Evolutionary conservation across 495 filamentous ascomycete species (phyloP).

Genomic region (Trichoderma gamsii): DNA sequence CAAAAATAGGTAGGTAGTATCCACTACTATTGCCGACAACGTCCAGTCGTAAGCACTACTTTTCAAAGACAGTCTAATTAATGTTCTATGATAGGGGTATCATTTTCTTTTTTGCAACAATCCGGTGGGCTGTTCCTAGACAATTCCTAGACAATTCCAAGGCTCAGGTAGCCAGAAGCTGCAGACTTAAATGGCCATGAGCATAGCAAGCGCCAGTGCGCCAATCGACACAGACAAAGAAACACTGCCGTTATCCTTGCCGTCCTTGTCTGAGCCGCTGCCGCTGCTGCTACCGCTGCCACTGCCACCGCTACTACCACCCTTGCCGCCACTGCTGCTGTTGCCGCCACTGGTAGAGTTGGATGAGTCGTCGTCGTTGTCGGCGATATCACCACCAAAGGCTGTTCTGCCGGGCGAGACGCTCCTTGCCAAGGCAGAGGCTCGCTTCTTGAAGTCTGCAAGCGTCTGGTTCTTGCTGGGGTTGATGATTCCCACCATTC

Average conservation of each 20-base stretch:
- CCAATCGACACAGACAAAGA: constrained; percentile 3
- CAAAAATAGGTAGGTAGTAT: background rate
- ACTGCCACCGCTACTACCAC: background rate
- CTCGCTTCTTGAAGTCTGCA: constrained; percentile 20
- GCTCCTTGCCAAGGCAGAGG: background rate
- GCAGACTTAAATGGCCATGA: constrained; percentile 9
- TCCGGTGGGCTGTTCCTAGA: background rate
- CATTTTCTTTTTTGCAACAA: background rate
- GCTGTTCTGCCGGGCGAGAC: background rate
- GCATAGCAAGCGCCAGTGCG: constrained; percentile 4
- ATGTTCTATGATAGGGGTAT: background rate
- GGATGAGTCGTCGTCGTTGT: constrained; percentile 4
- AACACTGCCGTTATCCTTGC: constrained; percentile 10
- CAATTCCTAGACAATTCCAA: background rate
- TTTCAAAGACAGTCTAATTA: background rate
- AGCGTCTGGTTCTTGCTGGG: constrained; percentile 19
- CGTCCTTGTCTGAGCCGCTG: constrained; percentile 8
- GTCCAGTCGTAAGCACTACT: background rate
- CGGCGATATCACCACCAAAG: constrained; percentile 14
- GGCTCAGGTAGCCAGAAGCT: no score
- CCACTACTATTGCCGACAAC: background rate
- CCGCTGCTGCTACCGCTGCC: background rate
- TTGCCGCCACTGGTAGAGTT: background rate
- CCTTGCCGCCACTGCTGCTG: background rate
- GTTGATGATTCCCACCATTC: constrained; percentile 37